A percentile compares a stretch with the other conserved stretches of the same genome.
Conservation (phyloP, 371 early-diverging fungal species). For the Gilbertella persicaria region DNA sequence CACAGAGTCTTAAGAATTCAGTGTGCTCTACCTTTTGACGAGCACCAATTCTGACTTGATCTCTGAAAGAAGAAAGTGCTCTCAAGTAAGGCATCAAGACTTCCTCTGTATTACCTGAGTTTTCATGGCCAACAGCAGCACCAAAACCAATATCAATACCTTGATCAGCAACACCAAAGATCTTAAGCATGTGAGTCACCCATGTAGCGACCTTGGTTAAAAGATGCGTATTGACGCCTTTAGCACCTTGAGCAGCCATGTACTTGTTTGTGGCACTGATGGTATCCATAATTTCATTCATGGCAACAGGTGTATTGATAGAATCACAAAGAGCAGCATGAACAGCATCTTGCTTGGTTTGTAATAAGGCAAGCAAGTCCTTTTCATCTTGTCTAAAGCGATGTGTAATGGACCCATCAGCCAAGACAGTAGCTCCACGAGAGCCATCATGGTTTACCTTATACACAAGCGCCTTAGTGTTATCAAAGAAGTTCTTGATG, state of each 20-base stretch:
- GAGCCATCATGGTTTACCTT: slow-evolving; percentile 55
- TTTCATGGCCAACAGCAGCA: slow-evolving; percentile 23
- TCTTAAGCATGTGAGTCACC: slow-evolving; percentile 75
- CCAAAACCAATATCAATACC: slow-evolving; percentile 62
- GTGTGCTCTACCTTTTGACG: slow-evolving; percentile 55
- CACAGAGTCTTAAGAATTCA: slow-evolving; percentile 78
- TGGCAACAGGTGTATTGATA: slow-evolving; percentile 88
- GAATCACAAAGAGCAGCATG: slow-evolving; percentile 94
- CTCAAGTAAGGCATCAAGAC: slow-evolving; percentile 79
- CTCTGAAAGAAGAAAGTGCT: slow-evolving; percentile 84
- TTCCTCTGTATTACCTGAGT: slow-evolving; percentile 55
- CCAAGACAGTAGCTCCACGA: slow-evolving; percentile 40
- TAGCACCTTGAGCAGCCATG: slow-evolving; percentile 49
- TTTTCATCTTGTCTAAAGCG: slow-evolving; percentile 73
- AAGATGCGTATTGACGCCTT: slow-evolving; percentile 58
- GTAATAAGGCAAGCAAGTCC: slow-evolving; percentile 56
- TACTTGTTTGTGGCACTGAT: slow-evolving; percentile 86
- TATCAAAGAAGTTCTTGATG: slow-evolving; percentile 87
- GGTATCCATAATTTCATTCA: slow-evolving; percentile 81
- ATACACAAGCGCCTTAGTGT: slow-evolving; percentile 73
- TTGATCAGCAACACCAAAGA: slow-evolving; percentile 71
- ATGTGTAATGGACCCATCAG: slow-evolving; percentile 55
- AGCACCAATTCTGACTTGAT: slow-evolving; percentile 78
- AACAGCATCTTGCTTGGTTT: slow-evolving; percentile 64
- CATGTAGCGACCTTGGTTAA: slow-evolving; percentile 82